These are phyloP conservation scores for Kluyveromyces lactis DNA, from an alignment of 805 yeast species.

Conservation along the genomic window DNA sequence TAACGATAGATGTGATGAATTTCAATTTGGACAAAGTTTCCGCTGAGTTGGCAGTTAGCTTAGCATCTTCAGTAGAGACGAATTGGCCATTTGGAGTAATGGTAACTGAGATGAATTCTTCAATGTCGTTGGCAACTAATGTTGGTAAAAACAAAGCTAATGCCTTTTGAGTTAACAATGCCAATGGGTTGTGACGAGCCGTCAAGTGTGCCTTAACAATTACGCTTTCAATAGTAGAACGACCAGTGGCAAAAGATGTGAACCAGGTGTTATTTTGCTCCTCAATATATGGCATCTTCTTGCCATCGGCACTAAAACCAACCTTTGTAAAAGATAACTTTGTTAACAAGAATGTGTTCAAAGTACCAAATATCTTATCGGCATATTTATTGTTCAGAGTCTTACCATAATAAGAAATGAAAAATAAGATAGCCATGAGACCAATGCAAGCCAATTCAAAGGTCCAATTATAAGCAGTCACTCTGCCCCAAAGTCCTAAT, in stretches of 20 bases:
- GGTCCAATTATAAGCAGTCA: slow-evolving; percentile 62
- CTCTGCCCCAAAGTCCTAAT: slow-evolving; percentile 52
- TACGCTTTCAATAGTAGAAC: slow-evolving; percentile 63
- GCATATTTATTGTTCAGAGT: slow-evolving; percentile 50
- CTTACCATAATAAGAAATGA: slow-evolving; percentile 52
- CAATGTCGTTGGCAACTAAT: slow-evolving; percentile 48
- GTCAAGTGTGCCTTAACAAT: slow-evolving; percentile 53
- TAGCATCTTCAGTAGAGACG: slow-evolving; percentile 20
- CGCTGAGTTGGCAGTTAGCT: slow-evolving; percentile 23
- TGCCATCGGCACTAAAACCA: slow-evolving; percentile 23
- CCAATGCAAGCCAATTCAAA: slow-evolving; percentile 55
- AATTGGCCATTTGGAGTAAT: slow-evolving; percentile 41
- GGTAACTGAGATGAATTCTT: slow-evolving; percentile 43
- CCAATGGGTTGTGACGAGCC: slow-evolving; percentile 73
- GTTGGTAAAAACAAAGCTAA: slow-evolving; percentile 51
- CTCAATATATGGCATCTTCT: slow-evolving; percentile 30
- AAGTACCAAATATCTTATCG: slow-evolving; percentile 40
- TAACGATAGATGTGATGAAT: slow-evolving; percentile 76
- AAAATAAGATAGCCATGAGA: slow-evolving; percentile 41
- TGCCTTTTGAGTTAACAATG: slow-evolving; percentile 55
- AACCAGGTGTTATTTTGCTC: slow-evolving; percentile 28
- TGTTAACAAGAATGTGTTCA: slow-evolving; percentile 44
- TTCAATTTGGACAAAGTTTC: slow-evolving; percentile 43
- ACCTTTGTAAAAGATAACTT: slow-evolving; percentile 63
- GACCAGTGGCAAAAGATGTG: slow-evolving; percentile 78